Percentiles rank a stretch among this genome's conserved stretches.
These are phyloP conservation scores for Fereydounia khargensis DNA, from an alignment of 1,284 basidiomycete species.

Conservation along the genomic window DNA sequence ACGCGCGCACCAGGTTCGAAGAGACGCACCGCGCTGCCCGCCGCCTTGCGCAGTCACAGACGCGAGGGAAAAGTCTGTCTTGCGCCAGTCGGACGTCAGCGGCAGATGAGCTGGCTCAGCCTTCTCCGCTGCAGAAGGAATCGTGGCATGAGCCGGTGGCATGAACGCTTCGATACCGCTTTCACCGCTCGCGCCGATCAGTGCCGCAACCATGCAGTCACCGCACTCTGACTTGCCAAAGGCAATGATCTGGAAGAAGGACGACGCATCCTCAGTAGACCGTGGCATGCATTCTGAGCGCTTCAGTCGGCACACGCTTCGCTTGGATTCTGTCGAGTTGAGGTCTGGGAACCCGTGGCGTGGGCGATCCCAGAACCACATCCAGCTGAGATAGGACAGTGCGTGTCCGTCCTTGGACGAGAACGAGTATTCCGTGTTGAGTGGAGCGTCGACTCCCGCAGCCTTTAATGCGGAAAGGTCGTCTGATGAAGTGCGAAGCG, in stretches of 20 bases:
- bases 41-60: slow-evolving; percentile 1
- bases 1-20: slow-evolving; percentile 21
- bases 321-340: no score
- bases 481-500: slow-evolving; percentile 11
- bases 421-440: slow-evolving; percentile 36
- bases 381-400: slow-evolving; percentile 29
- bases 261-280: not conserved
- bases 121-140: no score
- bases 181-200: slow-evolving; percentile 16
- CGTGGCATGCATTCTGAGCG: slow-evolving; percentile 5
- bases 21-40: not conserved
- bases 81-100: slow-evolving; percentile 12
- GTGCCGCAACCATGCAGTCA: slow-evolving; percentile 28
- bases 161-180: slow-evolving; percentile 21
- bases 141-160: slow-evolving; percentile 4
- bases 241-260: slow-evolving; percentile 31
- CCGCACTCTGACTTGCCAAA: slow-evolving; percentile 17
- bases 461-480: slow-evolving; percentile 3
- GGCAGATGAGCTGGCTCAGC: slow-evolving; percentile 14
- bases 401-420: slow-evolving; percentile 28
- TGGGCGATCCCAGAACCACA: slow-evolving; percentile 26
- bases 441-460: slow-evolving; percentile 15
- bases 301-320: slow-evolving; percentile 10
- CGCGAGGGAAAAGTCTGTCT: slow-evolving; percentile 18
- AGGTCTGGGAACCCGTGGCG: slow-evolving; percentile 33